Percentiles rank a stretch among this genome's conserved stretches.
Evolutionary conservation across 2,329 filamentous ascomycete genomes (phyloP).

Genomic region (Alternaria conjuncta): DNA sequence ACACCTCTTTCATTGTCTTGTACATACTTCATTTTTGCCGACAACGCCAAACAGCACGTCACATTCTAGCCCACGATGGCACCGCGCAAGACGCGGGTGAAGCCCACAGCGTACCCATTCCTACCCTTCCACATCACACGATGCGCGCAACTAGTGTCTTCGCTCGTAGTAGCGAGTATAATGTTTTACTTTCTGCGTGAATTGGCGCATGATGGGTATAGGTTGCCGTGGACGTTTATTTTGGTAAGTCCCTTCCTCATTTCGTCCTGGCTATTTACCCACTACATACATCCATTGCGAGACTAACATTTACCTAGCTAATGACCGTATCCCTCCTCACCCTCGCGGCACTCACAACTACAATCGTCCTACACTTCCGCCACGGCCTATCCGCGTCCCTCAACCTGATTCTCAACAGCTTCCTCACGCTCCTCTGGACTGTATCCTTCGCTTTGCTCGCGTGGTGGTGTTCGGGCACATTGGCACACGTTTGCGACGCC

Average conservation of each 20-base stretch:
- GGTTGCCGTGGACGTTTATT: constrained; percentile 65
- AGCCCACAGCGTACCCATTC: constrained; percentile 53
- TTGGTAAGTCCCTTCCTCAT: constrained; percentile 52
- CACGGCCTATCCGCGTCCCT: constrained; percentile 60
- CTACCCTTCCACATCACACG: constrained; percentile 54
- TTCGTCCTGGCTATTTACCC: background rate
- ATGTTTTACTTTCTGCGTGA: constrained; percentile 64
- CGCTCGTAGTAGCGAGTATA: constrained; percentile 62
- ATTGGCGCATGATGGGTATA: constrained; percentile 58
- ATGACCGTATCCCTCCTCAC: constrained; percentile 60
- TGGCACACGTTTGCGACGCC: constrained; percentile 58
- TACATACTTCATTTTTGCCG: no score
- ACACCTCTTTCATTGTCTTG: background rate
- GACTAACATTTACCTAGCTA: constrained; percentile 51
- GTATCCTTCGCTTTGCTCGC: constrained; percentile 59
- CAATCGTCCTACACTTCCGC: constrained; percentile 59
- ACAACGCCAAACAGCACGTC: background rate
- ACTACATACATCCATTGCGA: background rate
- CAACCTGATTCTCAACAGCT: constrained; percentile 58
- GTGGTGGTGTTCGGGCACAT: constrained; percentile 61
- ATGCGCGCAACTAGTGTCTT: constrained; percentile 57
- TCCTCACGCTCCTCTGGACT: constrained; percentile 59
- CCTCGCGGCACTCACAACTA: constrained; percentile 55
- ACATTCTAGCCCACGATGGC: constrained; percentile 14
- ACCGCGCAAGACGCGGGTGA: constrained; percentile 29